Evolutionary conservation across 2,329 filamentous ascomycete species (phyloP), one percentile per base, ranked within the genome.

Genomic region (Berkeleyomyces basicola): DNA sequence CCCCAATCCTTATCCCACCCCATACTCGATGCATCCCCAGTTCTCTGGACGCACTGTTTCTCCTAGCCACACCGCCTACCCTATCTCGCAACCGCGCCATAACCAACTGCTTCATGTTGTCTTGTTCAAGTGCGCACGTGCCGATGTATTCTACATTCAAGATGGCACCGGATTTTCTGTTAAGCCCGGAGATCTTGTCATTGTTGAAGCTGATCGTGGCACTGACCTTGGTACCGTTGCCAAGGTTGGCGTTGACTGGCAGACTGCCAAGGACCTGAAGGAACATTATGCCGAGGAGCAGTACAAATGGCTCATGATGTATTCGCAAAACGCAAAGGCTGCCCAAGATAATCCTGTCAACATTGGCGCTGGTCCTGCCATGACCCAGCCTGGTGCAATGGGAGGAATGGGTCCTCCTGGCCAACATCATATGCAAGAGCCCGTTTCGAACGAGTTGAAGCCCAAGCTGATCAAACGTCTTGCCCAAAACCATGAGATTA

Each of bases 291-390:
- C 88, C 1, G 90, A 96, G 71, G 90, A 97, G 71, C 93, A 99
- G 72, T 96, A 96, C 75, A 91, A 90, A 70, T 97, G 92, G 89
- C 80, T 99, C 61, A 96, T 97, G 87, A 93, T 97, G 88, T 99
- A 96, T 73, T 96, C 90, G 1, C 86, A 90, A 71, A 88, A 84
- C 70, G 88, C 82, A 6, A 81, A 80, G 43, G 80, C 78, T 31
- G 80, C 78, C 31, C 79, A 84, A 63, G 83, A 85, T 66, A 79
- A 82, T 33, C 75, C 80, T 5, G 79, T 80, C 60, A 83, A 85
- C 37, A 77, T 85, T 61, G 39, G 23, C 10, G 49, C 46, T 23
- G 40, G 53, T 16, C 23, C 47, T 44, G 53, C 43, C 36, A 57
- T 61, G 58, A 47, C 47, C 10, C 61, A 61, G 42, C 43, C 64